Base-by-base conservation (phyloP, 2,329 filamentous ascomycete genomes). In the Neonectria hederae region DNA sequence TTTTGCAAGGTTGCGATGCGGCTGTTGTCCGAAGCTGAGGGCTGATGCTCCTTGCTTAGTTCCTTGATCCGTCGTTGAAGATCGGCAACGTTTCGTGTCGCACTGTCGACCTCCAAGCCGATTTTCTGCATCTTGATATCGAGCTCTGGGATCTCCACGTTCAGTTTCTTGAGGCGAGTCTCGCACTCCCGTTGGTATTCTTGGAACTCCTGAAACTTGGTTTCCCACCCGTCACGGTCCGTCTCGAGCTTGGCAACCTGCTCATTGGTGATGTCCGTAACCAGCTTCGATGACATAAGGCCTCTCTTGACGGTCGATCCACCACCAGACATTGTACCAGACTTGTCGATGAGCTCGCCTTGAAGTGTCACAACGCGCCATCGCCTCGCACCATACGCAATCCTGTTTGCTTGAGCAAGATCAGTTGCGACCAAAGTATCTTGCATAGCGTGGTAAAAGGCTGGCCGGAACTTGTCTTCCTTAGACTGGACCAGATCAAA, bases 261-360 rank as follows among this genome's bases (percentile, higher is more conserved):
- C 69, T 98, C 95, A 77, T 93, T 94, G 55, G 89, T 92, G 17
- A 91, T 92, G 62, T 97, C 93, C 1, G 92, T 87, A n/a, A 92
- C 90, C 49, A 97, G 89, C 80, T 97, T 98, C 11, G 94, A 97
- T 0, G 95, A 98, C 97, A 99, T 99, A 62, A 94, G 89, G 0
- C 97, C 97, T 75, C 90, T 93, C 72, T 95, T 94, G 61, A 96
- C 92, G 17, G 92, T 92, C 49, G 89, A 95, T 61, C 96, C 96
- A 84, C 96, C 96, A 83, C 96, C 96, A 63, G 93, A 97, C 96
- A 99, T 98, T 38, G 96, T 98, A 84, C 96, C 96, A 1, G 95
- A 97, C 77, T 97, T 97, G 81, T 99, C 96, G 70, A 99, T 98
- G 56, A 99, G 86, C 78, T 97, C 94, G 53, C 96, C 96, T 65